phyloP scores from a whole-genome alignment of 805 yeast species.

The Sungouiozyma intestinalis region DNA sequence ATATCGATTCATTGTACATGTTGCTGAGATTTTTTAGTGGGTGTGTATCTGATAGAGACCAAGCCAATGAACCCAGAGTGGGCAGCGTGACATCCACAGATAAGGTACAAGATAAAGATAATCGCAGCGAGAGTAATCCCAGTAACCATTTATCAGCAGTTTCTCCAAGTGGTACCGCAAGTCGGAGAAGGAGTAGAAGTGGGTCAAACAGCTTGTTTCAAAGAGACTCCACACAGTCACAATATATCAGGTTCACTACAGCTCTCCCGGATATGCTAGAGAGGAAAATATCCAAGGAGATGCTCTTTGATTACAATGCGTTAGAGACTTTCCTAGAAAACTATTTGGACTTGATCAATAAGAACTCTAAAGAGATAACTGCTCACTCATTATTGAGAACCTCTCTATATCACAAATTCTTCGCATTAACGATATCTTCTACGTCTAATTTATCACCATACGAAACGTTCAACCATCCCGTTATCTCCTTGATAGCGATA shows the following conservation, averaged over 20 bases:
- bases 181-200: conserved; percentile 11
- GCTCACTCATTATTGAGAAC: conserved; percentile 28
- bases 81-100: neutral
- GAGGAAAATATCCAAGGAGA: conserved; percentile 7
- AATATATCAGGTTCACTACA: conserved; percentile 42
- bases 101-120: neutral
- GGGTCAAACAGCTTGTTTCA: conserved; percentile 26
- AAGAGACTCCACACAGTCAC: conserved; percentile 25
- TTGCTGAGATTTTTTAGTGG: conserved; percentile 26
- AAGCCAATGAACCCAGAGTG: conserved; percentile 23
- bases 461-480: conserved; percentile 82
- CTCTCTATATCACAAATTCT: conserved; percentile 45
- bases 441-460: conserved; percentile 57
- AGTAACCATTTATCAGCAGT: neutral
- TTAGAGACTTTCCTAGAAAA: conserved; percentile 29
- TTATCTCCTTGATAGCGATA: conserved; percentile 60
- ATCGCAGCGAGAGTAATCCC: neutral
- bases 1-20: conserved; percentile 24
- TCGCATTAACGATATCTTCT: conserved; percentile 46
- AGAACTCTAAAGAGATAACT: conserved; percentile 16
- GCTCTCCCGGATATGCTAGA: conserved; percentile 29
- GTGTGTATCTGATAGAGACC: conserved; percentile 27
- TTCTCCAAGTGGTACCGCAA: neutral
- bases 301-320: conserved; percentile 28
- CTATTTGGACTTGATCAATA: conserved; percentile 21